Conservation (phyloP, 371 early-diverging fungal genomes). For the Apophysomyces ossiformis region DNA sequence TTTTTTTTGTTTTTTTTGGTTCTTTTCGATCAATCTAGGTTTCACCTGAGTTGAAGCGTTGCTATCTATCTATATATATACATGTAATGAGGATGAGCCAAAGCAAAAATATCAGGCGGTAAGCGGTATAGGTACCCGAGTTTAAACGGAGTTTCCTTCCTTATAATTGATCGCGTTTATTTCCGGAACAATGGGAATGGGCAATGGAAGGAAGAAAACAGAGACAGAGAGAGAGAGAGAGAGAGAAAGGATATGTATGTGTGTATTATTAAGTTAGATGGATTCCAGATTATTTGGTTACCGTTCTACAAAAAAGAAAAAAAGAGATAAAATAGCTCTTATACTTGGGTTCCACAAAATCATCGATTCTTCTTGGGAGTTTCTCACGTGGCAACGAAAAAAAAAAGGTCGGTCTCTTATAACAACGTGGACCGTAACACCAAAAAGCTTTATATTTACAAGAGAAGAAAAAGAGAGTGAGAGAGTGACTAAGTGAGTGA, state of each 20-base stretch:
- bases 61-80: no score
- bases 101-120: conserved; percentile 1
- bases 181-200: conserved; percentile 9
- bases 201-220: neutral
- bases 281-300: neutral
- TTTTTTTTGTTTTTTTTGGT: no score
- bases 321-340: no score
- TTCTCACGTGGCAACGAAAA: neutral
- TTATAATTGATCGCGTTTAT: conserved; percentile 3
- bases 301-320: neutral
- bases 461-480: no score
- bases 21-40: neutral
- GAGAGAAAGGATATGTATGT: no score
- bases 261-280: no score
- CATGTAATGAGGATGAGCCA: neutral
- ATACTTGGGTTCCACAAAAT: neutral
- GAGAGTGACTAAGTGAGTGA: no score
- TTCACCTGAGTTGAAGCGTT: conserved; percentile 1
- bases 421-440: conserved; percentile 9
- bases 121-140: conserved; percentile 2
- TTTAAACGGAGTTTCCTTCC: conserved; percentile 2
- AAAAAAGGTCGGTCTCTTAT: neutral
- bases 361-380: neutral
- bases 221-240: no score
- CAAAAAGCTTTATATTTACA: neutral